phyloP scores from a whole-genome alignment of 371 early-diverging fungal genomes.

The Lichtheimia hyalospora region DNA sequence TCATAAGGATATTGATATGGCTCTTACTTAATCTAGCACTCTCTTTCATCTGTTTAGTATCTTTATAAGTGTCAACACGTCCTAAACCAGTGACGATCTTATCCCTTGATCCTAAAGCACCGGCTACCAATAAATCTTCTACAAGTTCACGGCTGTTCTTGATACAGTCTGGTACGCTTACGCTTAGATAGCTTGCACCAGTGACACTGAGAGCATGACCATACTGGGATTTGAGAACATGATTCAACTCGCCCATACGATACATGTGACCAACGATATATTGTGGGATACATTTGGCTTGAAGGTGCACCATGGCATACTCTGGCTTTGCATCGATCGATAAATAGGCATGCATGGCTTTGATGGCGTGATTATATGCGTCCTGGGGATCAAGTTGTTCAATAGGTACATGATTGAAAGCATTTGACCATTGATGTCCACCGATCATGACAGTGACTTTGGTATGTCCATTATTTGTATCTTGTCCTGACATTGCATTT shows the following conservation, averaged over 20 bases:
- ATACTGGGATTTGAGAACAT: conserved; percentile 33
- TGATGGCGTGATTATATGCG: conserved; percentile 23
- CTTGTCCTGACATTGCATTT: conserved; percentile 71
- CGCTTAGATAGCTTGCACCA: conserved; percentile 84
- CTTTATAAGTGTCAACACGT: conserved; percentile 13
- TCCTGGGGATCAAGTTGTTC: conserved; percentile 29
- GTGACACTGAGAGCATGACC: conserved; percentile 67
- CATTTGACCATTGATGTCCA: conserved; percentile 71
- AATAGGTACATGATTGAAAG: conserved; percentile 27
- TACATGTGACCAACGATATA: conserved; percentile 82
- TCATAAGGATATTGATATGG: conserved; percentile 37
- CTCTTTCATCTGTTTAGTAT: conserved; percentile 20
- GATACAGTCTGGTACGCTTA: conserved; percentile 88
- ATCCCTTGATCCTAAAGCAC: conserved; percentile 34
- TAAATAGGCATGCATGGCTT: conserved; percentile 54
- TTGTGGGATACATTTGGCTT: conserved; percentile 88
- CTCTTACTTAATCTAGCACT: conserved; percentile 38
- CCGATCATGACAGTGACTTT: conserved; percentile 93
- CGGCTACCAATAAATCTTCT: conserved; percentile 43
- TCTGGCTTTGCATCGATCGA: conserved; percentile 57
- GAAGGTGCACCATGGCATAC: conserved; percentile 54
- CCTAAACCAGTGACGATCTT: conserved; percentile 59
- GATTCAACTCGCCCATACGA: conserved; percentile 63
- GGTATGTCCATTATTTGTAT: conserved; percentile 40
- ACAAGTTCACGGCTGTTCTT: conserved; percentile 70